These are phyloP conservation scores for Mycocentrospora acerina DNA, from an alignment of 2,329 filamentous ascomycete species.

Conservation along the genomic window DNA sequence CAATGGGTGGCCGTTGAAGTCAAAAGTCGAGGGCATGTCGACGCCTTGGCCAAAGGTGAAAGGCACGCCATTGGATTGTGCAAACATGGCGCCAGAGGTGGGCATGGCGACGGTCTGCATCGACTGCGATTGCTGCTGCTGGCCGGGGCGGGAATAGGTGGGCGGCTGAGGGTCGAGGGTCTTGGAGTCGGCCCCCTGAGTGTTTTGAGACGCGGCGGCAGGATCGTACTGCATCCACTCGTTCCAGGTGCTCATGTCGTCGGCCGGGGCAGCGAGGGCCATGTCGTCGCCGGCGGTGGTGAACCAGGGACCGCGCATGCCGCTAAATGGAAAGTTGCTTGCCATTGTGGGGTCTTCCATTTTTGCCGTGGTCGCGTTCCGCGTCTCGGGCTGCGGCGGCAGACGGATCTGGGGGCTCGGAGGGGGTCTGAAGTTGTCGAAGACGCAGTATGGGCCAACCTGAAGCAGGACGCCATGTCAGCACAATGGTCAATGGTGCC, in stretches of 20 bases:
- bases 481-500: constrained; percentile 13
- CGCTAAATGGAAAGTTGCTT: constrained; percentile 35
- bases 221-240: constrained; percentile 53
- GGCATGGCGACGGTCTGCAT: constrained; percentile 22
- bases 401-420: constrained; percentile 18
- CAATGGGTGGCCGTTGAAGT: constrained; percentile 32
- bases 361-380: constrained; percentile 11
- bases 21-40: constrained; percentile 36
- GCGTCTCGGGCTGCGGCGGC: constrained; percentile 9
- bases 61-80: constrained; percentile 20
- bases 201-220: constrained; percentile 36
- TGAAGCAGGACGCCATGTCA: constrained; percentile 27
- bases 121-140: constrained; percentile 30
- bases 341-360: constrained; percentile 41
- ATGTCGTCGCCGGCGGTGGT: constrained; percentile 37
- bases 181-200: constrained; percentile 27
- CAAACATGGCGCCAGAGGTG: constrained; percentile 23
- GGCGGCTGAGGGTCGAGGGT: constrained; percentile 28
- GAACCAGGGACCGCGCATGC: constrained; percentile 38
- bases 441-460: constrained; percentile 44
- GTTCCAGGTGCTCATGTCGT: constrained; percentile 45
- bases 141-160: constrained; percentile 27
- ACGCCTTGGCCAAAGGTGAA: constrained; percentile 38
- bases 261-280: constrained; percentile 31
- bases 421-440: constrained; percentile 37